Conservation (phyloP, 306 rosid species). For the Citrullus colocynthis region DNA sequence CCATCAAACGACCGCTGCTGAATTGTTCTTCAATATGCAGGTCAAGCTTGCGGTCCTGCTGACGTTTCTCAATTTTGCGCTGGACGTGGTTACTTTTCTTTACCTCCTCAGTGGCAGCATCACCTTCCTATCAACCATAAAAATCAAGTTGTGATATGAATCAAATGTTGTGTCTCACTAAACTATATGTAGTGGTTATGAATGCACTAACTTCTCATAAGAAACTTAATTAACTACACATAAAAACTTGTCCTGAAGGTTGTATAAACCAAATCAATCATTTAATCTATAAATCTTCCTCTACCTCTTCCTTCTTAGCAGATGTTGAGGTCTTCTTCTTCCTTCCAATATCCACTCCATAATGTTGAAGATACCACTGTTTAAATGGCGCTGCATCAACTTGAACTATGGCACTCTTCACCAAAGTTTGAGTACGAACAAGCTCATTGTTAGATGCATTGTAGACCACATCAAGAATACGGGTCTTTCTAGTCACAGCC, state of each 20-base stretch:
- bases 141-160: not conserved
- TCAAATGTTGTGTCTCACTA: not conserved
- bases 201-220: not conserved
- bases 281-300: not conserved
- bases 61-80: conserved; percentile 1
- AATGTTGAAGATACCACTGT: conserved; percentile 3
- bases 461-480: conserved; percentile 7
- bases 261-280: not conserved
- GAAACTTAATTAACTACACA: not conserved
- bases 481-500: not conserved
- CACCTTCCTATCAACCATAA: not conserved
- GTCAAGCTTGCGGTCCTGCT: conserved; percentile 1
- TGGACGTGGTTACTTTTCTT: conserved; percentile 5
- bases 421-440: conserved; percentile 5
- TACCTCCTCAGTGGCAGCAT: not conserved
- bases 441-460: conserved; percentile 8
- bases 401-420: not conserved
- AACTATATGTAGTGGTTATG: too few species aligned
- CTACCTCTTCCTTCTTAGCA: conserved; percentile 6
- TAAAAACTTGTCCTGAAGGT: not conserved
- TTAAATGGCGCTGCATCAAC: conserved; percentile 9
- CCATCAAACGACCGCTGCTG: conserved; percentile 3
- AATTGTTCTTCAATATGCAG: conserved; percentile 3
- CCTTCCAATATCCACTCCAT: conserved; percentile 5
- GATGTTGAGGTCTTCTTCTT: not conserved